These are phyloP conservation scores for Ochetophila trinervis DNA, from an alignment of 306 rosid genomes.

Conservation along the genomic window DNA sequence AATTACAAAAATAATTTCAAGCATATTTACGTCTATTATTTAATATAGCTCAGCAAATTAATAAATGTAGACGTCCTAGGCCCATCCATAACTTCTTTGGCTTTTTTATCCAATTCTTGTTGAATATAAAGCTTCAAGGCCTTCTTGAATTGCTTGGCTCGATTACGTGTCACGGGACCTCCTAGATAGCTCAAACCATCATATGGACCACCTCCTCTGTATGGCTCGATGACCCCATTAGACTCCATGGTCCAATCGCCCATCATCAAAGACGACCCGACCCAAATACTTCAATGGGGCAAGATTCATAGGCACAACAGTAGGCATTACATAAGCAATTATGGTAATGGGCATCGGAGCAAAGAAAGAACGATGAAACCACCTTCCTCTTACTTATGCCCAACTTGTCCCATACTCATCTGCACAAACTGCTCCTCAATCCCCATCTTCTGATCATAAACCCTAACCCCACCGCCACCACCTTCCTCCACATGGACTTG, in stretches of 20 bases:
- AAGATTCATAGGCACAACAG: slow-evolving; percentile 19
- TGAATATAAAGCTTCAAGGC: too few species aligned
- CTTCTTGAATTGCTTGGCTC: too few species aligned
- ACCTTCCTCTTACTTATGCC: slow-evolving; percentile 61
- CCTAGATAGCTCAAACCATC: too few species aligned
- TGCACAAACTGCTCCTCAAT: slow-evolving; percentile 91
- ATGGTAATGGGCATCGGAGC: slow-evolving; percentile 46
- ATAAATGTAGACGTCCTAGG: too few species aligned
- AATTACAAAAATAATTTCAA: too few species aligned
- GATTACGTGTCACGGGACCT: too few species aligned
- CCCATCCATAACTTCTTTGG: too few species aligned
- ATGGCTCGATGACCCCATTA: too few species aligned
- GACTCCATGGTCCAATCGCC: slow-evolving; percentile 83
- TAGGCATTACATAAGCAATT: slow-evolving; percentile 33
- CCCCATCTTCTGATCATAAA: slow-evolving; percentile 74
- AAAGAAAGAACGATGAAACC: slow-evolving; percentile 48
- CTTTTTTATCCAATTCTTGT: too few species aligned
- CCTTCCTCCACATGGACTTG: slow-evolving; percentile 79
- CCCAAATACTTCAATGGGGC: slow-evolving; percentile 47
- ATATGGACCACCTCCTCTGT: too few species aligned
- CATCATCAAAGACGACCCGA: slow-evolving; percentile 72
- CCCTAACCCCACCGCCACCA: slow-evolving; percentile 41
- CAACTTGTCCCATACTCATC: slow-evolving; percentile 48
- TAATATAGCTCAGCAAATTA: too few species aligned
- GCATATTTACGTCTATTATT: too few species aligned